Evolutionary conservation across 2,329 filamentous ascomycete genomes (phyloP), one percentile per base, ranked within the genome.

Genomic region (Thyridium curvatum): DNA sequence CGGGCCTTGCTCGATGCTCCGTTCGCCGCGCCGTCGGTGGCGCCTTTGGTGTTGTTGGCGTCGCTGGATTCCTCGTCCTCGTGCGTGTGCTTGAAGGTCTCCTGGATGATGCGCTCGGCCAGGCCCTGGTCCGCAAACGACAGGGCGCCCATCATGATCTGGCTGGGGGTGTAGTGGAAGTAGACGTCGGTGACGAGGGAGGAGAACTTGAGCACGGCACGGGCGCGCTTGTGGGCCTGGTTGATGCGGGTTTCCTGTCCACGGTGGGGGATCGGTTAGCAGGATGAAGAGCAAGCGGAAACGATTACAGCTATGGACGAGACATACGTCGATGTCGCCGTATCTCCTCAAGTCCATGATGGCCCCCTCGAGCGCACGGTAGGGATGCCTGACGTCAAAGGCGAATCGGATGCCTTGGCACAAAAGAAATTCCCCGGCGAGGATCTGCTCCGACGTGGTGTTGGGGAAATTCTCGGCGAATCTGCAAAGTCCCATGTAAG

Each of bases 181-280:
- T 97, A 97, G n/a, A 79, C 89, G 53, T 98, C 93, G 18, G 91
- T 95, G 44, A 96, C 74, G 37, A 94, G 68, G 0, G 89, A 86
- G 41, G 86, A 85, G 39, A 81, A 84, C 55, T 87, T 87, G 39
- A 94, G 75, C 34, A 87, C 72, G 15, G 82, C 77, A 32, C 85
- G 76, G 0, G 90, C 85, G 38, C 73, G 74, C n/a, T 70, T 69
- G 55, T 94, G 89, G 0, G 87, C 87, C 10, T 70, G 69, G 35
- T 64, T 64, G 21, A 79, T 64, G 18, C 71, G 64, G 9, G 59
- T 52, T 35, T 70, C 53, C 55, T 58, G 35, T 21, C 31, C 7
- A 37, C 50, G 48, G n/a, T n/a, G n/a, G n/a, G n/a, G 50, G 34
- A 7, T 16, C 8, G 14, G 37, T 47, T 40, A 34, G 41, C 21